Evolutionary conservation across 108 stramenopile species (phyloP).

Genomic region (Heterococcus sp.): DNA sequence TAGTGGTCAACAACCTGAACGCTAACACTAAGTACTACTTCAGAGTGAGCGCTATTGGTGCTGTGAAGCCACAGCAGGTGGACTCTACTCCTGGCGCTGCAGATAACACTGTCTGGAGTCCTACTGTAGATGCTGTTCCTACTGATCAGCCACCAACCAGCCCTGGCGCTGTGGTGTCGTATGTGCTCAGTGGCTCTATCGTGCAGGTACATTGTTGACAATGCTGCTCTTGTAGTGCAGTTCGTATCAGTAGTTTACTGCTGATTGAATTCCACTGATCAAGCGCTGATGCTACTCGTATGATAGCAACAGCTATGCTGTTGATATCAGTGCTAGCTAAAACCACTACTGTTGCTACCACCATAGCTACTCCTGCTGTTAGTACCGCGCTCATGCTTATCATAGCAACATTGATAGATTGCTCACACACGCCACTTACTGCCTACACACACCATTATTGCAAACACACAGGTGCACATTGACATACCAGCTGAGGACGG

Average conservation of each 20-base stretch:
- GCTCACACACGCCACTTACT: no score
- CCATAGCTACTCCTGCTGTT: no score
- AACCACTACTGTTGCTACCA: no score
- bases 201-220: constrained; percentile 5
- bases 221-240: neutral
- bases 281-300: neutral
- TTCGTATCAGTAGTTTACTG: neutral
- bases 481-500: constrained; percentile 63
- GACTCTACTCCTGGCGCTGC: constrained; percentile 52
- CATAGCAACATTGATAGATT: no score
- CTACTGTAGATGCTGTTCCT: constrained; percentile 39
- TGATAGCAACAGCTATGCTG: no score
- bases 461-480: constrained; percentile 63
- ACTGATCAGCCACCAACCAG: constrained; percentile 63
- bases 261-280: neutral
- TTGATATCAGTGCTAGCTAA: no score
- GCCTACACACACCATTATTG: no score
- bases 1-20: constrained; percentile 59
- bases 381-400: no score
- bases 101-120: constrained; percentile 65
- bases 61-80: constrained; percentile 59
- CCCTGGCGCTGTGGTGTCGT: constrained; percentile 50
- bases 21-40: constrained; percentile 55
- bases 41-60: constrained; percentile 65
- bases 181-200: constrained; percentile 44